Percentiles rank a stretch among this genome's conserved stretches.
Evolutionary conservation across 805 yeast genomes (phyloP).

Genomic region (Metschnikowia baotianmanensis): DNA sequence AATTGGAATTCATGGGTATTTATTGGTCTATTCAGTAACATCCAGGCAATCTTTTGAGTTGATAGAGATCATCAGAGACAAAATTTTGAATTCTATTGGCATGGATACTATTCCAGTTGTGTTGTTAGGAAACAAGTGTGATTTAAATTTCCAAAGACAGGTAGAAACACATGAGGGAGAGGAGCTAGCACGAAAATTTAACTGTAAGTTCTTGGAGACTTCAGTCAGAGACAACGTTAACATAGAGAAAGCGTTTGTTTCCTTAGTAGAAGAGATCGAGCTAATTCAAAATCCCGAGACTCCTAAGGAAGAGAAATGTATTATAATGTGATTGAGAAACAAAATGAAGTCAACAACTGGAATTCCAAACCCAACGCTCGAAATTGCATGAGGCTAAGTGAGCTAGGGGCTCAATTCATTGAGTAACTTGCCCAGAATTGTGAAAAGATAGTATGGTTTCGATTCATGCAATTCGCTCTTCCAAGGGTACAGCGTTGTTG

Average conservation of each 20-base stretch:
- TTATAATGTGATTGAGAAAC: constrained; percentile 45
- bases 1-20: constrained; percentile 80
- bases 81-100: constrained; percentile 68
- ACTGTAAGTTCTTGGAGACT: constrained; percentile 48
- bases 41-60: constrained; percentile 76
- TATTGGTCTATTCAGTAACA: constrained; percentile 78
- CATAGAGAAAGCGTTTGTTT: constrained; percentile 54
- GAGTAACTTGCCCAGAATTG: too few relatives aligned
- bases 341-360: too few relatives aligned
- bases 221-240: constrained; percentile 48
- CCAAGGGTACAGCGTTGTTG: too few relatives aligned
- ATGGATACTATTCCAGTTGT: constrained; percentile 48
- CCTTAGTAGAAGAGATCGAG: constrained; percentile 59
- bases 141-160: constrained; percentile 20
- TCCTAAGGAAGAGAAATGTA: constrained; percentile 50
- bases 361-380: not conserved
- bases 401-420: too few relatives aligned
- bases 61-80: constrained; percentile 74
- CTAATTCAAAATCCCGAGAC: constrained; percentile 52
- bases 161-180: constrained; percentile 30
- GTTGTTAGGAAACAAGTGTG: constrained; percentile 26
- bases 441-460: too few relatives aligned
- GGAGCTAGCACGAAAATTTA: constrained; percentile 42
- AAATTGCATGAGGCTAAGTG: too few relatives aligned
- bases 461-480: too few relatives aligned